Evolutionary conservation across 1,284 basidiomycete genomes (phyloP).

Genomic region (Sporisorium iseilematis-ciliati): DNA sequence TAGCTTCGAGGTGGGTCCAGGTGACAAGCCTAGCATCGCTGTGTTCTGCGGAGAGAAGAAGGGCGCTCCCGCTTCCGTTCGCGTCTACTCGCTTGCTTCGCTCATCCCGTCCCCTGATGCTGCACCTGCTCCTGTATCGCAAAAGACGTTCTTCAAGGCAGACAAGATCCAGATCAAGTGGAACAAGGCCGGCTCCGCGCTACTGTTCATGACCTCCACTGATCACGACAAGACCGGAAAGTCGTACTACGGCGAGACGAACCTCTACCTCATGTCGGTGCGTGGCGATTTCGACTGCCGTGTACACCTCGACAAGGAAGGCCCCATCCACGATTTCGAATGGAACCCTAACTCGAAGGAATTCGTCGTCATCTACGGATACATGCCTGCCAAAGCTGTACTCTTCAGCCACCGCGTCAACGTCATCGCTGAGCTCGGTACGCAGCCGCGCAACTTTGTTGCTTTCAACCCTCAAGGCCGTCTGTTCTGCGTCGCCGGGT

Average conservation of each 20-base stretch:
- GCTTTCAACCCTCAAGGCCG: constrained; percentile 94
- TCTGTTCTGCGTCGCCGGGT: constrained; percentile 88
- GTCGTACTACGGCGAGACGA: constrained; percentile 98
- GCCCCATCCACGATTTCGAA: constrained; percentile 93
- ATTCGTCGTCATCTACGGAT: constrained; percentile 95
- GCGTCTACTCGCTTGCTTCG: constrained; percentile 82
- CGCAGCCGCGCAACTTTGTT: constrained; percentile 89
- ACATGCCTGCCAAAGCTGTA: constrained; percentile 94
- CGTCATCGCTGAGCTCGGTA: constrained; percentile 88
- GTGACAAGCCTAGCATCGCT: constrained; percentile 84
- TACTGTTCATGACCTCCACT: constrained; percentile 87
- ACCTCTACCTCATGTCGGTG: constrained; percentile 91
- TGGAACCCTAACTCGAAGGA: constrained; percentile 97
- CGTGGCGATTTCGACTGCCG: constrained; percentile 95
- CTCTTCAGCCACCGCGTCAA: constrained; percentile 92
- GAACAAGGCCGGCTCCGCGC: constrained; percentile 84
- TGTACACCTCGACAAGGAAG: constrained; percentile 93
- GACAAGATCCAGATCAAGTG: constrained; percentile 95
- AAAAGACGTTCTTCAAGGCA: constrained; percentile 95
- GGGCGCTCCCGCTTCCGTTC: constrained; percentile 91
- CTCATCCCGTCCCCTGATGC: constrained; percentile 77
- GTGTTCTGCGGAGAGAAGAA: constrained; percentile 95
- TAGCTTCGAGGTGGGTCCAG: constrained; percentile 81
- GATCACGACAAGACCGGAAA: constrained; percentile 97
- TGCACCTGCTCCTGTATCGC: constrained; percentile 72